Conservation (phyloP, 176 grass and related monocot species). For the Cenchrus fungigraminus region DNA sequence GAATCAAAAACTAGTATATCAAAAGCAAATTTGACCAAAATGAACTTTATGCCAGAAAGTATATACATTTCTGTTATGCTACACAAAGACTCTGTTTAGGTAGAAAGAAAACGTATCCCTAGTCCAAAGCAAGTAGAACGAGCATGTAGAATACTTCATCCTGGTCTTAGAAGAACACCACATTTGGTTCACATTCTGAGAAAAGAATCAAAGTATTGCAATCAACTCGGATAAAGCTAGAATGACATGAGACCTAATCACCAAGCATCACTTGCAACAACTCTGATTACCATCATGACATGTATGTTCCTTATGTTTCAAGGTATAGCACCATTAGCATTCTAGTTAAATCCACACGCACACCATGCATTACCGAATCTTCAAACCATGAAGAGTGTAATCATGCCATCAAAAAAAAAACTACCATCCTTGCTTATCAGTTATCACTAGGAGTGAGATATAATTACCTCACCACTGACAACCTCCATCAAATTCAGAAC, state of each 20-base stretch:
- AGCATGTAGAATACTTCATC: slow-evolving; percentile 47
- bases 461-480: slow-evolving; percentile 48
- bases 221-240: slow-evolving; percentile 57
- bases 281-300: slow-evolving; percentile 53
- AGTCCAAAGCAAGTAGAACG: slow-evolving; percentile 33
- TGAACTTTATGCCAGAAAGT: slow-evolving; percentile 26
- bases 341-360: slow-evolving; percentile 29
- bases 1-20: not conserved
- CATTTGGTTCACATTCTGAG: slow-evolving; percentile 35
- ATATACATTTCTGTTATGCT: slow-evolving; percentile 37
- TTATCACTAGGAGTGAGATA: slow-evolving; percentile 19
- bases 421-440: not conserved
- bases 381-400: slow-evolving; percentile 15
- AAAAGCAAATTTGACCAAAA: slow-evolving; percentile 43
- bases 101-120: slow-evolving; percentile 2
- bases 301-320: slow-evolving; percentile 52
- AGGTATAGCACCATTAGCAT: slow-evolving; percentile 43
- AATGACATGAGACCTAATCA: slow-evolving; percentile 58
- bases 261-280: slow-evolving; percentile 59
- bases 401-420: not conserved
- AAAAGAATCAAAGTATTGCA: slow-evolving; percentile 37
- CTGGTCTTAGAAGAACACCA: slow-evolving; percentile 21
- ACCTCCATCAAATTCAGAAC: slow-evolving; percentile 13
- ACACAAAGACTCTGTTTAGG: slow-evolving; percentile 19
- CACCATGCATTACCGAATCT: slow-evolving; percentile 35